Percentiles rank a stretch among this genome's conserved stretches.
Evolutionary conservation across 768 basidiomycete species (phyloP).

Genomic region (Phaffia australis): DNA sequence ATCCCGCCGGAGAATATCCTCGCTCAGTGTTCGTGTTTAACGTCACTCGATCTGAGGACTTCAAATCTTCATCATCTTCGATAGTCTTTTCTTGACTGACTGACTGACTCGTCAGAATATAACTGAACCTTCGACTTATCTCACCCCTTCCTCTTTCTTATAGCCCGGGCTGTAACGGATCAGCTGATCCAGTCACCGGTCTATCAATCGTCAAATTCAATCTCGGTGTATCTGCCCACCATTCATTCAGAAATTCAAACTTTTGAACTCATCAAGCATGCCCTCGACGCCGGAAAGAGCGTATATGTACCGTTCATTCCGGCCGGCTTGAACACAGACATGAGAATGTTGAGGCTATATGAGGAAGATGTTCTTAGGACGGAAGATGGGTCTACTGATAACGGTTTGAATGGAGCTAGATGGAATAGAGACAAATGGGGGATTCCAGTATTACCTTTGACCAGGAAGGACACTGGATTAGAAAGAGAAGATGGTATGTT

Average conservation of each 20-base stretch:
- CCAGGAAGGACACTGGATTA: not conserved
- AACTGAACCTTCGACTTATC: not conserved
- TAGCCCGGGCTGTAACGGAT: constrained; percentile 2
- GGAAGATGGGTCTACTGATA: not conserved
- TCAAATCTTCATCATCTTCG: not conserved
- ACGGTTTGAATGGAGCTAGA: not conserved
- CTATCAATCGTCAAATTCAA: constrained; percentile 10
- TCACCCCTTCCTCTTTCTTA: not conserved
- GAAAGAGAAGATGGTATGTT: constrained; percentile 20
- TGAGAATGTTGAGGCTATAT: constrained; percentile 23
- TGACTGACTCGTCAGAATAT: no score
- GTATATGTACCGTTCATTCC: constrained; percentile 23
- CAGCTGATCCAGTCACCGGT: constrained; percentile 3
- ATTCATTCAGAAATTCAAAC: constrained; percentile 19
- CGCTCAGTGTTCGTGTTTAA: constrained; percentile 9
- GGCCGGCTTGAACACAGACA: not conserved
- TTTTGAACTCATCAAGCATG: constrained; percentile 18
- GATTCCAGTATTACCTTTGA: constrained; percentile 15
- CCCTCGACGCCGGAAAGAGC: constrained; percentile 12
- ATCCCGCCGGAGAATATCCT: constrained; percentile 3
- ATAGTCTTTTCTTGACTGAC: no score
- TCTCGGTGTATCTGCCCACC: constrained; percentile 19
- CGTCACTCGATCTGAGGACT: not conserved
- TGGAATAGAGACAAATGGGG: constrained; percentile 21
- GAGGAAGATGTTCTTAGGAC: constrained; percentile 5